Conservation (phyloP, 1,139 yeast genomes). For the Suhomyces terraborum region DNA sequence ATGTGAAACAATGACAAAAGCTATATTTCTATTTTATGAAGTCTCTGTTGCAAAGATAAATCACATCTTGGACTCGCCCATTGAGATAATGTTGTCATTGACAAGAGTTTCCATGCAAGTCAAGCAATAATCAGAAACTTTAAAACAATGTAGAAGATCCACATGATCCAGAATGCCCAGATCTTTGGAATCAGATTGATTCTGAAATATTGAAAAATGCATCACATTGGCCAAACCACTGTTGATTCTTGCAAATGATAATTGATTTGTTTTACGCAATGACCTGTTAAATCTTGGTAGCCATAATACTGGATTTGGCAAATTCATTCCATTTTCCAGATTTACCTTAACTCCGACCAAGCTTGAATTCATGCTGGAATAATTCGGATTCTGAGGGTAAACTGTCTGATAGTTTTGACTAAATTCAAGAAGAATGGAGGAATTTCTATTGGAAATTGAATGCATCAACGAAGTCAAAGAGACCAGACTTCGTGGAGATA, state of each 20-base stretch:
- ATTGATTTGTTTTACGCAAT: slow-evolving; percentile 3
- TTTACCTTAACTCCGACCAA: slow-evolving; percentile 3
- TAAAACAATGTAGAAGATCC: slow-evolving; percentile 22
- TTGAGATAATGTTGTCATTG: slow-evolving; percentile 5
- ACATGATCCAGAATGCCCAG: slow-evolving; percentile 15
- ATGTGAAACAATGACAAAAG: no score
- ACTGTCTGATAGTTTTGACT: no score
- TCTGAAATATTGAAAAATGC: slow-evolving; percentile 8
- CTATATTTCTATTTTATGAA: no score
- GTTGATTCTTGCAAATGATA: background rate
- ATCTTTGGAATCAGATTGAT: slow-evolving; percentile 10
- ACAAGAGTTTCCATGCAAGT: slow-evolving; percentile 15
- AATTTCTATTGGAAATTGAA: slow-evolving; percentile 3
- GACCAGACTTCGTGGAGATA: background rate
- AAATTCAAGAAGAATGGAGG: slow-evolving; percentile 11
- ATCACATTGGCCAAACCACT: background rate
- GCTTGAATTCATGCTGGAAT: slow-evolving; percentile 20
- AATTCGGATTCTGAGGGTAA: no score
- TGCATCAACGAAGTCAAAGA: slow-evolving; percentile 9
- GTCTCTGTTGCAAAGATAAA: background rate
- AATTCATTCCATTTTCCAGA: background rate
- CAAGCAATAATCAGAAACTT: slow-evolving; percentile 17
- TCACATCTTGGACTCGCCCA: slow-evolving; percentile 2
- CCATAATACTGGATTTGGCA: slow-evolving; percentile 22
- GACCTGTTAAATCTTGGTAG: slow-evolving; percentile 22